These are phyloP conservation scores for Mrakia blollopis DNA, from an alignment of 768 basidiomycete species.

Conservation along the genomic window DNA sequence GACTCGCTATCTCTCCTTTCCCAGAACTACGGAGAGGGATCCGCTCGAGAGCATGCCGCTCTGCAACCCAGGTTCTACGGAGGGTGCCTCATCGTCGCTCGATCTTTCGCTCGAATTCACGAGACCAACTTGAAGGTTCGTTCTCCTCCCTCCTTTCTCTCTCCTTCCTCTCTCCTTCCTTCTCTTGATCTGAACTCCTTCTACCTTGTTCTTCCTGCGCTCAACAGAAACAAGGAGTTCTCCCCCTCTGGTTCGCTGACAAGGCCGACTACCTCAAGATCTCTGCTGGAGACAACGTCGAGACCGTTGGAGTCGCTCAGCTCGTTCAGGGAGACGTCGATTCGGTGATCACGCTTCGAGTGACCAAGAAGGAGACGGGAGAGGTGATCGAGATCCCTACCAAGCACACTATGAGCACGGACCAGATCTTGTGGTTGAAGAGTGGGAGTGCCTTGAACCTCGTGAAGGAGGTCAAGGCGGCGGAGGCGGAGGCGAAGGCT, in stretches of 20 bases:
- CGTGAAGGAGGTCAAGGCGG: constrained; percentile 29
- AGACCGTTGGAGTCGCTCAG: constrained; percentile 75
- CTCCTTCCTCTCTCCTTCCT: background rate
- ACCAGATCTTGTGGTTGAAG: constrained; percentile 84
- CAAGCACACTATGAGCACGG: constrained; percentile 81
- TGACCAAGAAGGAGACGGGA: constrained; percentile 60
- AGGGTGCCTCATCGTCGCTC: constrained; percentile 67
- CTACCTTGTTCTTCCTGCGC: background rate
- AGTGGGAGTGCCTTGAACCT: constrained; percentile 82
- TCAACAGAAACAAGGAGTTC: constrained; percentile 86
- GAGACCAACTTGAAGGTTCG: constrained; percentile 91
- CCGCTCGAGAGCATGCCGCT: constrained; percentile 95
- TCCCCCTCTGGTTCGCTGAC: constrained; percentile 90
- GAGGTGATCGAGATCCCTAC: constrained; percentile 63
- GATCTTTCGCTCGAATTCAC: constrained; percentile 96
- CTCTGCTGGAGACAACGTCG: constrained; percentile 66
- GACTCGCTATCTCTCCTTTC: background rate
- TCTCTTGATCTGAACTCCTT: constrained; percentile 24
- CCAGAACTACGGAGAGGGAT: constrained; percentile 90
- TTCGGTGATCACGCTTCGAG: constrained; percentile 51
- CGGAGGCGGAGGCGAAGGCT: background rate
- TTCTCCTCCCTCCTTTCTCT: constrained; percentile 29
- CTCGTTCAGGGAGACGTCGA: constrained; percentile 49
- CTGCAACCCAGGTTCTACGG: constrained; percentile 93
- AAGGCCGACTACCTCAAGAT: constrained; percentile 80